Evolutionary conservation across 2,329 filamentous ascomycete genomes (phyloP), one percentile per base, ranked within the genome.

Genomic region (Pezicula neosporulosa): DNA sequence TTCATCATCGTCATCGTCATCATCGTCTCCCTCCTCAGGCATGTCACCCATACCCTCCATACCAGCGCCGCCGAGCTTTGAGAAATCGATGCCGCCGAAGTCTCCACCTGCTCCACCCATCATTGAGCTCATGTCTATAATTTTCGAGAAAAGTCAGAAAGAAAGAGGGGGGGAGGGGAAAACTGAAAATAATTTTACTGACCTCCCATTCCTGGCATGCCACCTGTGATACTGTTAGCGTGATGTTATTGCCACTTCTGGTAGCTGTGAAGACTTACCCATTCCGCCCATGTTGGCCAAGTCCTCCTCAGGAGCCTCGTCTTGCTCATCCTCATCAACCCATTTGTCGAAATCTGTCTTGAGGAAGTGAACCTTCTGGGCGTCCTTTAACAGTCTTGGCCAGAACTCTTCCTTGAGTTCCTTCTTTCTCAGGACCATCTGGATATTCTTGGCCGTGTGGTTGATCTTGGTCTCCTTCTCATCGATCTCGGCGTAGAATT

Each of bases 321-420:
- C 88, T 78, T 99, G 94, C 82, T 99, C 94, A 69, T 99, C 64
- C 63, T 68, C 64, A 60, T 68, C 65, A 63, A 66, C 65, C 64
- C 65, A 68, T 60, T 96, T 97, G 78, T 97, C 92, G 65, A 99
- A 99, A 77, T 99, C 88, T 59, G 94, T 97, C 86, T 96, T 96
- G 67, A 99, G 75, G 83, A 91, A 99, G 77, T 97, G 94, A 50
- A 89, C 76, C 79, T 90, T 96, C 81, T 90, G 87, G 61, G 77
- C 72, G 55, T 93, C 89, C 85, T 97, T 97, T 70, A 97, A 81
- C 66, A 99, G 81, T 59, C 94, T 85, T 57, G 92, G 92, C 94
- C 94, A 99, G 83, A 87, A 97, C 74, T 94, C 90, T 67, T 90
- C 84, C 74, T 91, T 89, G 60, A 94, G 81, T 68, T 96, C 91